phyloP scores from a whole-genome alignment of 2,329 filamentous ascomycete species.

The Penicillium sp. region DNA sequence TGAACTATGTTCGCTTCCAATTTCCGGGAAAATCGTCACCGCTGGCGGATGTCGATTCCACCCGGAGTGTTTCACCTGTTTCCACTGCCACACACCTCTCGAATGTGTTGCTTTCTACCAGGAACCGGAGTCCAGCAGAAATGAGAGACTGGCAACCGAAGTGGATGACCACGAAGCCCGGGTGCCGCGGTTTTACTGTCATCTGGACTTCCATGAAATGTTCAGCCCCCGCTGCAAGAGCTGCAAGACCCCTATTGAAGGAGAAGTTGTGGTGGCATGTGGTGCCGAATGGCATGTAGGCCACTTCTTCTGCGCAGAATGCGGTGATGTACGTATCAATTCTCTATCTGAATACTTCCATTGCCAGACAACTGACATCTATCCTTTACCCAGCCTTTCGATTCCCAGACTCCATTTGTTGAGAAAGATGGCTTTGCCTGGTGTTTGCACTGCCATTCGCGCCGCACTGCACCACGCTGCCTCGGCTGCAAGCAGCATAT shows the following conservation, averaged over 20 bases:
- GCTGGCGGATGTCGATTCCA: conserved; percentile 83
- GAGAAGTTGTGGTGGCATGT: conserved; percentile 88
- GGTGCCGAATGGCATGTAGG: conserved; percentile 96
- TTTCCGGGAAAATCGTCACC: conserved; percentile 85
- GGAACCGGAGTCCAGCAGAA: conserved; percentile 71
- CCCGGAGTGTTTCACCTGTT: conserved; percentile 87
- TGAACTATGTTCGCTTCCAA: conserved; percentile 76
- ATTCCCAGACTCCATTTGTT: conserved; percentile 70
- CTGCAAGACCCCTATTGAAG: conserved; percentile 94
- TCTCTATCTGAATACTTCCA: not conserved
- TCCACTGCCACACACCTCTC: conserved; percentile 78
- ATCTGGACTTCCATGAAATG: conserved; percentile 96
- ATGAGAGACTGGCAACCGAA: conserved; percentile 65
- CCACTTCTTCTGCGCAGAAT: conserved; percentile 99
- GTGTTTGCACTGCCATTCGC: conserved; percentile 90
- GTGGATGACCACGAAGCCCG: conserved; percentile 59
- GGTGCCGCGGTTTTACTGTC: conserved; percentile 83
- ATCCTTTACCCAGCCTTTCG: conserved; percentile 49
- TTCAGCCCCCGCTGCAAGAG: conserved; percentile 92
- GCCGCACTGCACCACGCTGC: conserved; percentile 86
- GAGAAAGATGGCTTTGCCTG: conserved; percentile 98
- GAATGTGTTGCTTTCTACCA: conserved; percentile 96
- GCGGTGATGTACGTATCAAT: conserved; percentile 64
- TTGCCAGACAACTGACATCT: conserved; percentile 13
- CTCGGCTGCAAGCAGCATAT: conserved; percentile 78